Conservation (phyloP, 2,329 filamentous ascomycete genomes). For the Fusarium sp. region DNA sequence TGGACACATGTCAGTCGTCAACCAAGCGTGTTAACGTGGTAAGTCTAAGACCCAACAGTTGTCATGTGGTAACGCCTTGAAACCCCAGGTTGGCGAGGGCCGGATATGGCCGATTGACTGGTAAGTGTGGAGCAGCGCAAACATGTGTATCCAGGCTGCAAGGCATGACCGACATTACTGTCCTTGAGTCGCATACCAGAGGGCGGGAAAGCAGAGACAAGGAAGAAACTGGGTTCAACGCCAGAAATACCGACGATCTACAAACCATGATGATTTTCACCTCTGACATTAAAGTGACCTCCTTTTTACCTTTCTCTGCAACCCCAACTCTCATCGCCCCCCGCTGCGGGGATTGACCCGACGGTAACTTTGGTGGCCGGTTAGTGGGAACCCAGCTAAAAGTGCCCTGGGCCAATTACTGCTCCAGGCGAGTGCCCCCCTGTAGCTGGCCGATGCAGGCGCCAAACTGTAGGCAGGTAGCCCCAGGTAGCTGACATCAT, state of each 20-base stretch:
- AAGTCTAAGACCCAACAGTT: background rate
- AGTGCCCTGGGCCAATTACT: slow-evolving; percentile 1
- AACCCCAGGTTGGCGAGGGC: background rate
- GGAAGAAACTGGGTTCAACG: background rate
- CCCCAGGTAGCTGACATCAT: slow-evolving; percentile 42
- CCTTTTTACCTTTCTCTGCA: background rate
- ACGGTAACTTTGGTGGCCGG: background rate
- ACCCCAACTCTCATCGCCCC: background rate
- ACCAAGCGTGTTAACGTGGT: background rate
- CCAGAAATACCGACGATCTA: background rate
- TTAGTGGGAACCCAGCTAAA: slow-evolving; percentile 18
- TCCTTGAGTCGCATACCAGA: background rate
- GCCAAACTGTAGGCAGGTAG: background rate
- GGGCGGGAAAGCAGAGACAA: background rate
- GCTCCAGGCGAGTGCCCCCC: background rate
- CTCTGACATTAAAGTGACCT: background rate
- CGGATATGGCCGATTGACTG: background rate
- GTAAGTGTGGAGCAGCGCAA: background rate
- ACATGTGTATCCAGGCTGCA: background rate
- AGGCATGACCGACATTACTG: background rate
- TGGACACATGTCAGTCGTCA: background rate
- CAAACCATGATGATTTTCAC: background rate
- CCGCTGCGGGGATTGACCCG: background rate
- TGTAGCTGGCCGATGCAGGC: background rate
- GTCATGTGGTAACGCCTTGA: slow-evolving; percentile 9